Conservation (phyloP, 331 rosid species). For the Cydonia oblonga region DNA sequence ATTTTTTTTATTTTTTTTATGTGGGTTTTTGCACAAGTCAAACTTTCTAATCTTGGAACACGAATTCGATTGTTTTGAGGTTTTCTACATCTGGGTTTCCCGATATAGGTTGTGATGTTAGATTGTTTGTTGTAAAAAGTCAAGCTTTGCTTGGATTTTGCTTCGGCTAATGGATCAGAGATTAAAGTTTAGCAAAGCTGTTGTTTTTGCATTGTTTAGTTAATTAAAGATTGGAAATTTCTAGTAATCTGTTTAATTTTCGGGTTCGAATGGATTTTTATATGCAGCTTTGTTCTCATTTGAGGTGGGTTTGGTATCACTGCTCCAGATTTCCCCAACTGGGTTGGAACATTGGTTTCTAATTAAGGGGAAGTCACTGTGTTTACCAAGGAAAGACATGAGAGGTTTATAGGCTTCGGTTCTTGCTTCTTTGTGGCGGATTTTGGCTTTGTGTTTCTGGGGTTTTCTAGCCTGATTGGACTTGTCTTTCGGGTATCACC, state of each 20-base stretch:
- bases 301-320: conserved; percentile 19
- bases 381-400: conserved; percentile 20
- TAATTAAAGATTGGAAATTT: background rate
- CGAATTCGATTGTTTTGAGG: conserved; percentile 7
- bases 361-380: conserved; percentile 13
- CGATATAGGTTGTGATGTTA: conserved; percentile 1
- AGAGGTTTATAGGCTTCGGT: conserved; percentile 13
- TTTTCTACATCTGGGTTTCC: conserved; percentile 25
- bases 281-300: conserved; percentile 20
- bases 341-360: conserved; percentile 18
- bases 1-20: conserved; percentile 7
- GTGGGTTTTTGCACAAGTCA: conserved; percentile 35
- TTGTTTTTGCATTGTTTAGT: conserved; percentile 1
- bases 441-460: conserved; percentile 28
- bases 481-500: conserved; percentile 13
- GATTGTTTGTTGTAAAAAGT: background rate
- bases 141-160: background rate
- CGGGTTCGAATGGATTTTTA: conserved; percentile 13
- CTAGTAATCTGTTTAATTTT: conserved; percentile 9
- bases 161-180: conserved; percentile 1
- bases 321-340: conserved; percentile 17
- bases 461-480: background rate
- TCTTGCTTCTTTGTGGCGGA: conserved; percentile 14
- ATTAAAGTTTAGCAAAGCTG: background rate
- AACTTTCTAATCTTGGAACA: conserved; percentile 21